Evolutionary conservation across 768 basidiomycete genomes (phyloP), one percentile per base, ranked within the genome.

Genomic region (Russula sp.): DNA sequence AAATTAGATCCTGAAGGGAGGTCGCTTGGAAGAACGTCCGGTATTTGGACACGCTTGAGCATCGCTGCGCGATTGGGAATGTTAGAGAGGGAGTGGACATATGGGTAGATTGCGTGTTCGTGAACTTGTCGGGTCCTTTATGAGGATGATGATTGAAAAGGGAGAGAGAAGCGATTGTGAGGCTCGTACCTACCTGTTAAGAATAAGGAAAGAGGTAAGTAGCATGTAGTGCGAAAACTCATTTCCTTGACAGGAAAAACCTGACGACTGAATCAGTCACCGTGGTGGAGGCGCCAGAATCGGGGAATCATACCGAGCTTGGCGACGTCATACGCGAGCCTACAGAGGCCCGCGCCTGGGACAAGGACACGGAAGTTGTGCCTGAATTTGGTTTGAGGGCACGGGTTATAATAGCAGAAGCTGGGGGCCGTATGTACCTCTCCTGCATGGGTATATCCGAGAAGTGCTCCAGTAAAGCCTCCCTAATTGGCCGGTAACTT

Each of bases 141-240:
- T 54, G 54, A 36, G 10, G 18, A 57, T 59, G 10, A 50, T 22
- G 57, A 50, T 48, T 34, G 24, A 28, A 36, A 36, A 20, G 18
- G 16, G 11, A 32, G 20, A 28, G 2, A 22, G 32, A 24, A n/a
- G 53, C 4, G 5, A 11, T 32, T 5, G 13, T 7, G 42, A 34
- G 18, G n/a, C 16, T 57, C 26, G 44, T 57, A 57, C 81, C 11
- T 69, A 93, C 94, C 82, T 83, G 72, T 98, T 98, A 55, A 98
- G 78, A 22, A 97, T 85, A 73, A 89, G 90, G 72, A 87, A 88
- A 5, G 95, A 97, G 2, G 90, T 80, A 5, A 98, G 84, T 14
- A 98, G 82, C 94, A 95, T 96, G 75, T 92, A 93, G 68, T 95
- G 90, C 36, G 92, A 94, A 73, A 97, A 97, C 75, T 98, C 95